phyloP scores from a whole-genome alignment of 345 rosid genomes.

The Geranium rotundifolium region DNA sequence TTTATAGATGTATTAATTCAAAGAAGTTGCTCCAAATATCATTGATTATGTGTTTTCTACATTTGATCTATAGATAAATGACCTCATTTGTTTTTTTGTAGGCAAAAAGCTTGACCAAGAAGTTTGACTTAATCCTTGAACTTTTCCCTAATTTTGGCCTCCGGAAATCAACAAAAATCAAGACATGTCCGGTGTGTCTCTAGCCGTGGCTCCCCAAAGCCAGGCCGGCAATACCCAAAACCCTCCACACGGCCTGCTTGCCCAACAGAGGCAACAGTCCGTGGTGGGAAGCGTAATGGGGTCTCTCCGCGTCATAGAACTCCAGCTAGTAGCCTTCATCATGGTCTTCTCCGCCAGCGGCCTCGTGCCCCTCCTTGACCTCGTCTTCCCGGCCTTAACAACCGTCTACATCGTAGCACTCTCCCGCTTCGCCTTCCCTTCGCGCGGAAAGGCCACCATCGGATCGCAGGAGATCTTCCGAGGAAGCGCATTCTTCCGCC shows the following conservation, averaged over 20 bases:
- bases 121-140: no score
- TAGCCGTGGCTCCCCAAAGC: slow-evolving; percentile 41
- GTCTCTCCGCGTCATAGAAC: slow-evolving; percentile 67
- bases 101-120: no score
- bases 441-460: slow-evolving; percentile 19
- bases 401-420: slow-evolving; percentile 45
- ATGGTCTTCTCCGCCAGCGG: slow-evolving; percentile 84
- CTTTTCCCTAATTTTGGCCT: no score
- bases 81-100: no score
- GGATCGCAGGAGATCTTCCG: slow-evolving; percentile 40
- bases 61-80: no score
- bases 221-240: slow-evolving; percentile 22
- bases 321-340: slow-evolving; percentile 82
- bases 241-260: slow-evolving; percentile 12
- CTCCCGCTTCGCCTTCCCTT: slow-evolving; percentile 62
- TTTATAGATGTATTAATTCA: no score
- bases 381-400: slow-evolving; percentile 65
- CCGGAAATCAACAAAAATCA: neutral
- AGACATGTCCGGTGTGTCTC: slow-evolving; percentile 70
- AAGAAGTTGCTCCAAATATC: no score
- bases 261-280: slow-evolving; percentile 19
- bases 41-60: no score
- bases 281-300: slow-evolving; percentile 49
- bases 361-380: slow-evolving; percentile 73
- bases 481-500: slow-evolving; percentile 49